Conservation (phyloP, 805 yeast genomes). For the Saturnispora sanitii region DNA sequence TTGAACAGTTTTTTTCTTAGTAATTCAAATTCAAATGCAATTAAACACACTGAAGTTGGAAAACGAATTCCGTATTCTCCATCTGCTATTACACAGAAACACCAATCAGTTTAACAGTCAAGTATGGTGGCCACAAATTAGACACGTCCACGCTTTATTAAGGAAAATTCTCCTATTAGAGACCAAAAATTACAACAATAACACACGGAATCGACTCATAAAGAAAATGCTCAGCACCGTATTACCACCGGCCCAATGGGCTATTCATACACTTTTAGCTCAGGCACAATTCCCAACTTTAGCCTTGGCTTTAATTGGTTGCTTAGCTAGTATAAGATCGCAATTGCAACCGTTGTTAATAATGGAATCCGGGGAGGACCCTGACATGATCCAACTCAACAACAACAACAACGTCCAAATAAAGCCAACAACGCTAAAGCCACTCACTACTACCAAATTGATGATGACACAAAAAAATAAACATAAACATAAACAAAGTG, state of each 20-base stretch:
- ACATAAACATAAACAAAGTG: conserved; percentile 9
- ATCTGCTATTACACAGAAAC: conserved; percentile 59
- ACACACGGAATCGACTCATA: too few species aligned
- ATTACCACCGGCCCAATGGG: conserved; percentile 34
- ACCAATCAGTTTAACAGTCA: conserved; percentile 67
- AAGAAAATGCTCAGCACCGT: neutral
- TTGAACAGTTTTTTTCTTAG: neutral
- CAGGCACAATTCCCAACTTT: conserved; percentile 69
- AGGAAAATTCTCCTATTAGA: neutral
- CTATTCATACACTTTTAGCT: conserved; percentile 58
- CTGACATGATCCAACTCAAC: neutral
- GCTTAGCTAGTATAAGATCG: conserved; percentile 35
- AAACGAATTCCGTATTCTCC: conserved; percentile 50
- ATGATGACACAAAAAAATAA: too few species aligned
- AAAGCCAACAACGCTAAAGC: too few species aligned
- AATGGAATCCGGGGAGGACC: neutral
- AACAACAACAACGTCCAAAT: too few species aligned
- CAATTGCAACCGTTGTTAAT: conserved; percentile 1
- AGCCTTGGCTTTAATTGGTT: conserved; percentile 60
- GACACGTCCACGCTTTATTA: neutral
- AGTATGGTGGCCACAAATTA: conserved; percentile 51
- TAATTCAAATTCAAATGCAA: too few species aligned
- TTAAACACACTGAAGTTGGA: conserved; percentile 11
- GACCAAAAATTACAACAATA: too few species aligned
- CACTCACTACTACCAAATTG: too few species aligned